Base-by-base conservation (phyloP, 169 alveolate species). In the Cryptosporidium sp. region DNA sequence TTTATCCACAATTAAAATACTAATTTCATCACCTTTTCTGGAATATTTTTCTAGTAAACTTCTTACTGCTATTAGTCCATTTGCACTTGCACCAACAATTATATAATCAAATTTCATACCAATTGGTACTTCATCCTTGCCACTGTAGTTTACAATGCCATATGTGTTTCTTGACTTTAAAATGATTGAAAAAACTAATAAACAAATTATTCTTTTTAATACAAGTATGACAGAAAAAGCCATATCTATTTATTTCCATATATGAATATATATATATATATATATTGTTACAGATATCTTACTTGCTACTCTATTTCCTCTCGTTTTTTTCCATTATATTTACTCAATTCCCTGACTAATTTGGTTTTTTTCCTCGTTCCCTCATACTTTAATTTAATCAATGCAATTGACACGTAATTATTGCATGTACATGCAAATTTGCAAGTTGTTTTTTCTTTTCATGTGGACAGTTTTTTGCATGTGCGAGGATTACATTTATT, bases 61-160 rank as follows among this genome's bases (percentile, higher is more conserved):
- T 33, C 71, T 74, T 16, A 26, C 71, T 21, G 73, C 51, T 21
- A 74, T 58, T 39, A 74, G 21, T 21, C 73, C 86, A 58, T 31
- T 58, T 37, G 61, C 86, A 37, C 86, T 39, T 12, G 73, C 70
- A 51, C 86, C 86, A 52, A 74, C 59, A 37, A 74, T 39, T n/a
- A 74, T 74, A 61, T 58, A 74, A 23, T 74, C 71, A 59, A 58
- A 74, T 26, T 61, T 59, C 21, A 61, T 14, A 23, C 50, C 85
- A 23, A 10, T 45, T 71, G 69, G 69, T 18, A 71, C 29, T 16
- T 43, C 18, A 48, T 51, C 45, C 0, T 43, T 65, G 8, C 23
- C 39, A 14, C 16, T 9, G 37, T 43, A 14, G 16, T 6, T 18
- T 35, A 9, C 21, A 31, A 35, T 23, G 1, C 39, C 45, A 65